These are phyloP conservation scores for Ophiostoma himal-ulmi DNA, from an alignment of 2,329 filamentous ascomycete genomes.

Conservation along the genomic window DNA sequence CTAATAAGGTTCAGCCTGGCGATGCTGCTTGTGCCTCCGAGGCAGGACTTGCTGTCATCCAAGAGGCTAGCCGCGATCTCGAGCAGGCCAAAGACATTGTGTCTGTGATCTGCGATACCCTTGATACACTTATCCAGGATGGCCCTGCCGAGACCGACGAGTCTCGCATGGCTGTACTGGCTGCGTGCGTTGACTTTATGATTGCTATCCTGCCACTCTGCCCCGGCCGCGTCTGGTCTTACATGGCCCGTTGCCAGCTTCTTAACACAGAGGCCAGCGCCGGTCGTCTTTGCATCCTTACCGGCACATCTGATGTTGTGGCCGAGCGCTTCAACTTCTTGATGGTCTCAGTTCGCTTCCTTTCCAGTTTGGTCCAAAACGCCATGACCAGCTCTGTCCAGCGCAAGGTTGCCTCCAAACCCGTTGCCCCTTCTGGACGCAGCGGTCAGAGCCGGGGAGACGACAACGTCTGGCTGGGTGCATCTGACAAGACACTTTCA, in stretches of 20 bases:
- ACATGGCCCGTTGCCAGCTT: slow-evolving; percentile 73
- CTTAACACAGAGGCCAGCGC: slow-evolving; percentile 70
- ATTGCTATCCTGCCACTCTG: slow-evolving; percentile 65
- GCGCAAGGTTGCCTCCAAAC: slow-evolving; percentile 51
- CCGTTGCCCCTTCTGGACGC: slow-evolving; percentile 27
- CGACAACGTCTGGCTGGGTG: slow-evolving; percentile 57
- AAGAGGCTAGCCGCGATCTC: slow-evolving; percentile 52
- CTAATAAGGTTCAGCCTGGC: slow-evolving; percentile 20
- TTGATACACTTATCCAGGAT: slow-evolving; percentile 64
- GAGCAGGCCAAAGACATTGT: slow-evolving; percentile 66
- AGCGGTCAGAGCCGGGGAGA: slow-evolving; percentile 37
- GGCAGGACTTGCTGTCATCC: slow-evolving; percentile 45
- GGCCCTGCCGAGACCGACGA: slow-evolving; percentile 53
- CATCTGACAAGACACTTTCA: slow-evolving; percentile 71
- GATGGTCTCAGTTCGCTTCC: slow-evolving; percentile 65
- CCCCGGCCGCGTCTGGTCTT: slow-evolving; percentile 84
- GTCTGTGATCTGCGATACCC: slow-evolving; percentile 73
- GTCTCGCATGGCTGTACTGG: slow-evolving; percentile 58
- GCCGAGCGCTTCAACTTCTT: slow-evolving; percentile 73
- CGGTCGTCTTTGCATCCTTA: slow-evolving; percentile 69
- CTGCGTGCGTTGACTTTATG: slow-evolving; percentile 73
- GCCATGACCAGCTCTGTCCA: slow-evolving; percentile 63
- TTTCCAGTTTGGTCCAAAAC: slow-evolving; percentile 69
- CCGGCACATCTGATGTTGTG: slow-evolving; percentile 76
- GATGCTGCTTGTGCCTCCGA: slow-evolving; percentile 28